phyloP scores from a whole-genome alignment of 108 stramenopile genomes.

The Fragilaria crotonensis region DNA sequence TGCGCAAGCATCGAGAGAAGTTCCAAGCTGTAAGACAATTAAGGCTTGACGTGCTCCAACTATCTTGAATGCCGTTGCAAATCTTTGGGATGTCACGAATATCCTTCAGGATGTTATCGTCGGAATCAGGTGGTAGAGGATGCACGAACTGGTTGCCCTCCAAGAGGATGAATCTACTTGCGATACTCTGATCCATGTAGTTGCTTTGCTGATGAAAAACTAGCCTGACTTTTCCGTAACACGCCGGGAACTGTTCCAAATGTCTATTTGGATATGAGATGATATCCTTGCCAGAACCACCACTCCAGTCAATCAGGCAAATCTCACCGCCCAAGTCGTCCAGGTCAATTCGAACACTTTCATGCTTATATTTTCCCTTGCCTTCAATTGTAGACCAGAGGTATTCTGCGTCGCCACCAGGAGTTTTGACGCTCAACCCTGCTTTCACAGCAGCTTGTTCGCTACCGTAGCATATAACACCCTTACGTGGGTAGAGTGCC shows the following conservation, averaged over 20 bases:
- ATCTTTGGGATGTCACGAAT: slow-evolving; percentile 51
- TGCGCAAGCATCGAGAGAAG: slow-evolving; percentile 33
- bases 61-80: slow-evolving; percentile 47
- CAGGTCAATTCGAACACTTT: slow-evolving; percentile 29
- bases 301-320: slow-evolving; percentile 48
- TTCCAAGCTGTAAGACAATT: slow-evolving; percentile 58
- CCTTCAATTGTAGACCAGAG: not conserved
- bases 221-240: slow-evolving; percentile 33
- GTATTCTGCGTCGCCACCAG: slow-evolving; percentile 7
- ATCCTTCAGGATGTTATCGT: slow-evolving; percentile 40
- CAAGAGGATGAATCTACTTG: slow-evolving; percentile 36
- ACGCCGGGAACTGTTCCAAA: slow-evolving; percentile 23
- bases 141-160: slow-evolving; percentile 43
- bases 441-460: slow-evolving; percentile 83
- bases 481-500: slow-evolving; percentile 71
- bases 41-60: slow-evolving; percentile 32
- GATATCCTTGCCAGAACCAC: too few relatives aligned
- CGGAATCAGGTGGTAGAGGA: slow-evolving; percentile 22
- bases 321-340: slow-evolving; percentile 70
- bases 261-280: slow-evolving; percentile 41
- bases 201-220: slow-evolving; percentile 35
- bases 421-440: slow-evolving; percentile 31
- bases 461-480: slow-evolving; percentile 66
- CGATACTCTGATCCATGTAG: slow-evolving; percentile 14
- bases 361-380: not conserved